Conservation (phyloP, 2,329 filamentous ascomycete genomes). For the Pseudofabraea citricarpa region DNA sequence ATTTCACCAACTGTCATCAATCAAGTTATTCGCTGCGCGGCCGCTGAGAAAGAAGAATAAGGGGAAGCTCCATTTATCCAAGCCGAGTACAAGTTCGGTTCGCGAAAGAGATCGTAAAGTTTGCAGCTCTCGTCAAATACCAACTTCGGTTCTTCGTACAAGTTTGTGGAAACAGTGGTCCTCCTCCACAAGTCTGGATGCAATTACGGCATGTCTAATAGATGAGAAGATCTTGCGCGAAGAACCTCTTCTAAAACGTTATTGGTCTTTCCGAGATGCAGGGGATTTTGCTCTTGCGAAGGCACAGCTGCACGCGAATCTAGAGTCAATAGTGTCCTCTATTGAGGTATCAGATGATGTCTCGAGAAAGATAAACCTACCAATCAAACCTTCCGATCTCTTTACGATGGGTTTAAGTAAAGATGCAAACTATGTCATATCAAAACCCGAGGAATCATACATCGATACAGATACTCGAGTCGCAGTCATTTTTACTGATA, state of each 20-base stretch:
- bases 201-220: slow-evolving; percentile 42
- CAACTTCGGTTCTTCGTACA: slow-evolving; percentile 43
- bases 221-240: slow-evolving; percentile 35
- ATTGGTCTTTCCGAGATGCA: slow-evolving; percentile 32
- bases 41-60: background rate
- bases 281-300: slow-evolving; percentile 38
- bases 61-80: background rate
- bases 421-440: slow-evolving; percentile 36
- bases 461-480: slow-evolving; percentile 42
- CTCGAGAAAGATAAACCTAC: slow-evolving; percentile 32
- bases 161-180: slow-evolving; percentile 47
- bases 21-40: slow-evolving; percentile 7
- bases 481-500: slow-evolving; percentile 46
- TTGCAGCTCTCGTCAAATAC: slow-evolving; percentile 30
- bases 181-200: slow-evolving; percentile 39
- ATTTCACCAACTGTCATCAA: slow-evolving; percentile 20
- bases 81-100: no score
- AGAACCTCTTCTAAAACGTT: slow-evolving; percentile 33
- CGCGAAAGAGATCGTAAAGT: background rate
- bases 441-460: slow-evolving; percentile 35
- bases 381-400: slow-evolving; percentile 34
- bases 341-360: slow-evolving; percentile 35
- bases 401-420: slow-evolving; percentile 38
- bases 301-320: slow-evolving; percentile 33
- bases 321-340: slow-evolving; percentile 31